These are phyloP conservation scores for Fereydounia khargensis DNA, from an alignment of 1,284 basidiomycete genomes.

Conservation along the genomic window DNA sequence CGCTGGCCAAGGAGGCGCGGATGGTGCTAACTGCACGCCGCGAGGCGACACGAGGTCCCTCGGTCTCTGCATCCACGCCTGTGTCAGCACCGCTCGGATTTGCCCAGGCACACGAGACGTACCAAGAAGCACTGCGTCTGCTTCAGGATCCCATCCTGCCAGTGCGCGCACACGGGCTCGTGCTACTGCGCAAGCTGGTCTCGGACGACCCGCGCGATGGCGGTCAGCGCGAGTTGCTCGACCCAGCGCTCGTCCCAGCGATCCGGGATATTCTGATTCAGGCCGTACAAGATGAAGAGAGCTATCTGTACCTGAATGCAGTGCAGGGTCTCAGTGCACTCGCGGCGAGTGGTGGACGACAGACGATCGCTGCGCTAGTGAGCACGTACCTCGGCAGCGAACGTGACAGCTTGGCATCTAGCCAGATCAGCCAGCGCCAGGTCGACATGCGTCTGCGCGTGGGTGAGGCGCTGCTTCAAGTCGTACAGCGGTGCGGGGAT, in stretches of 20 bases:
- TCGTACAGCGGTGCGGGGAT: conserved; percentile 73
- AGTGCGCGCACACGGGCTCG: conserved; percentile 82
- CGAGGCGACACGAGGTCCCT: not conserved
- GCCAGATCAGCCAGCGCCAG: conserved; percentile 61
- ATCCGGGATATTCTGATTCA: conserved; percentile 85
- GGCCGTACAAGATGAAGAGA: conserved; percentile 84
- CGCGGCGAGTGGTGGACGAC: conserved; percentile 19
- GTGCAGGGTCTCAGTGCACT: conserved; percentile 77
- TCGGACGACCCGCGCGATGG: conserved; percentile 18
- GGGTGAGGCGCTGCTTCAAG: conserved; percentile 80
- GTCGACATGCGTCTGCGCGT: conserved; percentile 76
- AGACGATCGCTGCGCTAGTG: conserved; percentile 31
- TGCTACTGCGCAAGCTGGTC: conserved; percentile 46
- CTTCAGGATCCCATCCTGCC: conserved; percentile 89
- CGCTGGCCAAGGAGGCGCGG: conserved; percentile 71
- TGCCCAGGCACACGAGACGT: conserved; percentile 58
- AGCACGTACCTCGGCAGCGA: conserved; percentile 41
- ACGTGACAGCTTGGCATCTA: conserved; percentile 9
- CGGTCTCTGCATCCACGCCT: conserved; percentile 15
- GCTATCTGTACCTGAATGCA: conserved; percentile 89
- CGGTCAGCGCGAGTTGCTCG: conserved; percentile 14
- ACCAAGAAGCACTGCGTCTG: conserved; percentile 81
- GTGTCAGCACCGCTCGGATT: conserved; percentile 45
- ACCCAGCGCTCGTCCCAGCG: conserved; percentile 66
- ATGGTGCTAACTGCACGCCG: conserved; percentile 76